Evolutionary conservation across 306 rosid genomes (phyloP).

Genomic region (Boehmeria nivea): DNA sequence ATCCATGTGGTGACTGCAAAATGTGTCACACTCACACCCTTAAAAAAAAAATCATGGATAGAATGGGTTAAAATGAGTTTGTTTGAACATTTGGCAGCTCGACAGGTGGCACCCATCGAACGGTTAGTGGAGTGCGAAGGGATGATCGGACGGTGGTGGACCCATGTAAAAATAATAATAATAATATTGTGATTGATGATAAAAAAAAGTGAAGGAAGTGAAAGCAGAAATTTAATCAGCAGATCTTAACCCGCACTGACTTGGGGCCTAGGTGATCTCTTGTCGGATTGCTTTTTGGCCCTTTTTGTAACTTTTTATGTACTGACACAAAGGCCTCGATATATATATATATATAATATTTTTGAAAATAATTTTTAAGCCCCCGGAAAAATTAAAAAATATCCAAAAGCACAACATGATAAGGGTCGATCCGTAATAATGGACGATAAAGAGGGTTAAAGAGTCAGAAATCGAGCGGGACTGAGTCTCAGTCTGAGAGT

Average conservation of each 20-base stretch:
- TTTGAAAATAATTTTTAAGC: too few species aligned
- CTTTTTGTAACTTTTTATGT: conserved; percentile 21
- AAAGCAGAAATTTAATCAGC: too few species aligned
- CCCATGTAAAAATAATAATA: not conserved
- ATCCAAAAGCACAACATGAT: conserved; percentile 15
- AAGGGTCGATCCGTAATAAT: conserved; percentile 7
- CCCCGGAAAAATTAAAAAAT: too few species aligned
- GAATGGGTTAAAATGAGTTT: too few species aligned
- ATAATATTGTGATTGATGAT: not conserved
- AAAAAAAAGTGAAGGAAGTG: not conserved
- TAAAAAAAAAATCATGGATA: not conserved
- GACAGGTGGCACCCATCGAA: conserved; percentile 3
- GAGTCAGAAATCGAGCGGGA: conserved; percentile 11
- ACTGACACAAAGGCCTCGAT: conserved; percentile 32
- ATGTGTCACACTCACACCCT: not conserved
- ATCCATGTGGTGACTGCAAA: not conserved
- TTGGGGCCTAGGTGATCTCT: conserved; percentile 15
- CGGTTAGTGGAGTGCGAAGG: not conserved
- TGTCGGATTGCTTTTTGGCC: conserved; percentile 32
- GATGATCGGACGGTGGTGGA: not conserved
- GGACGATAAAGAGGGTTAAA: not conserved
- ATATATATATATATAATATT: too few species aligned
- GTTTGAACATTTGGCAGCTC: too few species aligned
- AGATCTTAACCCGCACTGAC: conserved; percentile 22
- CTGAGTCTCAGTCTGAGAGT: not conserved